Base-by-base conservation (phyloP, 371 early-diverging fungal species). In the Mortierella sp. region DNA sequence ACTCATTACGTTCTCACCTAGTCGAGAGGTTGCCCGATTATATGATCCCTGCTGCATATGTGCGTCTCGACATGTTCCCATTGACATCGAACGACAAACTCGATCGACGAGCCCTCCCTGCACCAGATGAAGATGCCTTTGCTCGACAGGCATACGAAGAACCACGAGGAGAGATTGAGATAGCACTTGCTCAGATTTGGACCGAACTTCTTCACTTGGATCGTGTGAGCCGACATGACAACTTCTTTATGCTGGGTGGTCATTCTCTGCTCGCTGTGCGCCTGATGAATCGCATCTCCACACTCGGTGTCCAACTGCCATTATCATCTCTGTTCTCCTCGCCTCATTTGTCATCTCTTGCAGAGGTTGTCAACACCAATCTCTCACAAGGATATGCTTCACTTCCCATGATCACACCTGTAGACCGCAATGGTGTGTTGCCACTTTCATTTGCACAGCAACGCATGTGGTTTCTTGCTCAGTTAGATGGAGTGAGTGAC, bases 251-350 rank as follows among this genome's bases (percentile, higher is more conserved):
- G 3, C 77, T 77, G 2, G 77, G 77, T 1, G 77, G 77, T 22
- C 77, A 77, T 55, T 77, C 77, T 4, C 57, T 77, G 40, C 52
- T 72, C 0, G 77, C 77, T 16, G 72, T 74, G 19, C 63, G n/a
- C n/a, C n/a, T n/a, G n/a, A n/a, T n/a, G n/a, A n/a, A n/a, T n/a
- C n/a, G n/a, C n/a, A n/a, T n/a, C n/a, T n/a, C n/a, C n/a, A n/a
- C n/a, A n/a, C n/a, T n/a, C n/a, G n/a, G n/a, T n/a, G n/a, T n/a
- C n/a, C n/a, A n/a, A n/a, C n/a, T n/a, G n/a, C n/a, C n/a, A n/a
- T n/a, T n/a, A n/a, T n/a, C n/a, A n/a, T n/a, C n/a, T n/a, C n/a
- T n/a, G n/a, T n/a, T n/a, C n/a, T n/a, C n/a, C n/a, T n/a, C n/a
- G n/a, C n/a, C n/a, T n/a, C n/a, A n/a, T n/a, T n/a, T n/a, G n/a